Base-by-base conservation (phyloP, 192 early-diverging fungal genomes). In the Coemansia sp. region DNA sequence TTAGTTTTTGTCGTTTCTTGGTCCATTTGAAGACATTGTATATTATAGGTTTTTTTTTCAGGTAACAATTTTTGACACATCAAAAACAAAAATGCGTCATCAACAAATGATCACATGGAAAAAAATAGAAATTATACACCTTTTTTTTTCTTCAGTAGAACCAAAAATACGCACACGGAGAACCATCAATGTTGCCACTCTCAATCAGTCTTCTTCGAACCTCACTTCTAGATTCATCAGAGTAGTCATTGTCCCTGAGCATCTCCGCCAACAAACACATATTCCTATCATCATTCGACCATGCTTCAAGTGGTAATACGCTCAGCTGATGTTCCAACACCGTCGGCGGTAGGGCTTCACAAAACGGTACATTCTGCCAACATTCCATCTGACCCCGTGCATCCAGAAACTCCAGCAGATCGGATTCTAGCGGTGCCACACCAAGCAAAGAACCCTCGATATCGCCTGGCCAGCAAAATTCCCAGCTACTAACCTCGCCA, bases 391-490 rank as follows among this genome's bases (percentile, higher is more conserved):
- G 42, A 16, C 22, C 22, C 22, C 1, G 22, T 1, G 22, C 1
- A 25, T 67, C 36, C 7, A 74, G 48, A 34, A 34, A 58, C 32
- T 11, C 48, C 8, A 62, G 48, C 18, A 80, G 30, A 45, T 80
- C 77, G 2, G 77, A 75, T 18, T 66, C 60, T 36, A 80, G 18
- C 0, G 77, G 77, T 2, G 72, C 72, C 0, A 63, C 48, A 8
- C 66, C 66, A 4, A 20, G 4, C 3, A 56, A 17, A 2, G 60
- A 18, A 6, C 56, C 14, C 20, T 59, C 63, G 10, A 73, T 68
- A 16, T 73, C 61, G 8, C 59, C 68, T 0, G 77, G 77, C 77
- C 77, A 79, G 7, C 56, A 45, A 58, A 75, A 74, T 16, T 64
- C 55, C 77, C 77, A 80, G 69, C 72, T 69, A 38, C 66, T 54